Evolutionary conservation across 148 eudicot species (phyloP).

Genomic region (Nepenthes mirabilis): DNA sequence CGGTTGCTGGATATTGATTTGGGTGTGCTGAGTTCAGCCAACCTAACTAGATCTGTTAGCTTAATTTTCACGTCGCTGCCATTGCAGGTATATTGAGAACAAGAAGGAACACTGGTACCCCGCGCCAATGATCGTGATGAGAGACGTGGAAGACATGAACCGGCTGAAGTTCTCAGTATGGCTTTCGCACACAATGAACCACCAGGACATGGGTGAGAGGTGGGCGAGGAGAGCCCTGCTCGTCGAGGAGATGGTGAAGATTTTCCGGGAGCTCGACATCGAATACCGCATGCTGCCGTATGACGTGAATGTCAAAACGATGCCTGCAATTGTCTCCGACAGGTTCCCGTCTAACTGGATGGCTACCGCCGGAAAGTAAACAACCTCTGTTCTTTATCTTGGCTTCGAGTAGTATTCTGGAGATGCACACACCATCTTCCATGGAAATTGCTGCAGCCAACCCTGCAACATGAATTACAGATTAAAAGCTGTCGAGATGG

Average conservation of each 20-base stretch:
- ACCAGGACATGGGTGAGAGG: slow-evolving; percentile 70
- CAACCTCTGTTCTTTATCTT: too few relatives aligned
- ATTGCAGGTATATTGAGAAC: slow-evolving; percentile 45
- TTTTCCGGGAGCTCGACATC: slow-evolving; percentile 50
- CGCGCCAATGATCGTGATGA: slow-evolving; percentile 47
- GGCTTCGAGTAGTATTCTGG: too few relatives aligned
- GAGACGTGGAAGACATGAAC: slow-evolving; percentile 73
- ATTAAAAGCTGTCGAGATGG: too few relatives aligned
- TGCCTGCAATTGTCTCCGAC: slow-evolving; percentile 33
- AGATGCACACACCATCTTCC: too few relatives aligned
- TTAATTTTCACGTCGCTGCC: not conserved
- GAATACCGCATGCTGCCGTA: slow-evolving; percentile 62
- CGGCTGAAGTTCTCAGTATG: slow-evolving; percentile 48
- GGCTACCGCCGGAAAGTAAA: slow-evolving; percentile 13
- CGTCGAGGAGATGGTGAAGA: slow-evolving; percentile 60
- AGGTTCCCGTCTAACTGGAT: slow-evolving; percentile 65
- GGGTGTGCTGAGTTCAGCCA: not conserved
- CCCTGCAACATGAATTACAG: too few relatives aligned
- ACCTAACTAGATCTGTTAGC: not conserved
- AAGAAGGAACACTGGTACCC: slow-evolving; percentile 70
- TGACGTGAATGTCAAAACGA: slow-evolving; percentile 52
- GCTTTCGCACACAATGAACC: slow-evolving; percentile 66
- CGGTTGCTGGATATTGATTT: not conserved
- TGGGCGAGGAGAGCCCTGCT: slow-evolving; percentile 53
- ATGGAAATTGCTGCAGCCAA: too few relatives aligned